Base-by-base conservation (phyloP, 306 rosid genomes). In the Rosa rugosa region DNA sequence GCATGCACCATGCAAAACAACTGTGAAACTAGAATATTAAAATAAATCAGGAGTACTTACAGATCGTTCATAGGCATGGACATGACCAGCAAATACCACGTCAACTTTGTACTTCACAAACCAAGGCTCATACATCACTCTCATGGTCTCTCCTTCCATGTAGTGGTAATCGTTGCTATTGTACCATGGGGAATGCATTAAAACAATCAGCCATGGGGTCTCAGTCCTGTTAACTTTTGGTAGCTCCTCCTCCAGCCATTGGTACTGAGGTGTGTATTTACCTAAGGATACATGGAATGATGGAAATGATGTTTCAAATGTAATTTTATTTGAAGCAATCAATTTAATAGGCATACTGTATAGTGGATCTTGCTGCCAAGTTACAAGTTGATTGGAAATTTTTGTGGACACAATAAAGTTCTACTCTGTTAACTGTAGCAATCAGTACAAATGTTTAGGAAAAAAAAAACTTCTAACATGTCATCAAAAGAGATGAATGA, bases 61-160 rank as follows among this genome's bases (percentile, higher is more conserved):
- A 16, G 97, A 87, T 77, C 98, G 84, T 84, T 94, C 98, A 50
- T 94, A 94, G 50, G 98, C 97, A 77, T 92, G 98, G 22, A 94
- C 98, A 75, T 94, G 98, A 71, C 98, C 97, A 65, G 97, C 87
- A 84, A 83, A 90, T 49, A 92, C 94, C 36, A 94, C 84, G 64
- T 94, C 98, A 5, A 94, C 97, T 84, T 89, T 92, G 93, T 84
- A 85, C 80, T 81, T 1, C 22, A 89, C 95, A 73, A 94, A 92
- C 93, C 90, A 89, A 12, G 79, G 25, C 81, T 94, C 98, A 59
- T 36, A 90, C 91, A 88, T 85, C 4, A 89, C 97, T 87, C 97
- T 88, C 94, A 92, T 92, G 79, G 90, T 71, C 86, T 94, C 98
- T 70, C 97, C 98, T 87, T 94, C 92, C 90, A 88, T 84, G 69